Evolutionary conservation across 768 basidiomycete species (phyloP).

Genomic region (Mycena venus): DNA sequence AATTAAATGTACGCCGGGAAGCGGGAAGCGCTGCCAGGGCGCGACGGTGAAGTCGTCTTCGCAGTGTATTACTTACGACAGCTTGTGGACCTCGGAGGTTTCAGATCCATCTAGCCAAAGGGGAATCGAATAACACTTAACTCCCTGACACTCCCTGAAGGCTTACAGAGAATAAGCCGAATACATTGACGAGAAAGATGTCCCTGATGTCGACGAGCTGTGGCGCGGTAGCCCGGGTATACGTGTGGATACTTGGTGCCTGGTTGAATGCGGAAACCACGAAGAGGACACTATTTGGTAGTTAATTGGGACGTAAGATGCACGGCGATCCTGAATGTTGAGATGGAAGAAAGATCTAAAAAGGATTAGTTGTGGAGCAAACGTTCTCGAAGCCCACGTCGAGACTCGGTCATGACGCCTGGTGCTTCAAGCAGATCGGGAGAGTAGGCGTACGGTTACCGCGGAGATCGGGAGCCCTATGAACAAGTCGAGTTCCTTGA

Average conservation of each 20-base stretch:
- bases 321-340: background rate
- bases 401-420: background rate
- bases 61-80: background rate
- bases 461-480: background rate
- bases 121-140: background rate
- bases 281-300: background rate
- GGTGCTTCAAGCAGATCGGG: background rate
- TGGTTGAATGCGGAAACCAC: background rate
- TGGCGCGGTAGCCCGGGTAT: background rate
- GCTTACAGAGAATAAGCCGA: no score
- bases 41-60: background rate
- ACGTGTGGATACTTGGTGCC: background rate
- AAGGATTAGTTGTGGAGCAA: conserved; percentile 6
- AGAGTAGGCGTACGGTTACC: background rate
- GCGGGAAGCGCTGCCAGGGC: conserved; percentile 16
- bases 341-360: background rate
- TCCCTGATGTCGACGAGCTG: background rate
- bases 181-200: conserved; percentile 8
- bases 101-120: background rate
- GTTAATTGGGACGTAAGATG: background rate
- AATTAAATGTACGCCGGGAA: no score
- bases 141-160: no score
- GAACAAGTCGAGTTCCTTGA: background rate
- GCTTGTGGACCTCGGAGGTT: background rate
- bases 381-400: background rate